These are phyloP conservation scores for Panellus pusillus DNA, from an alignment of 768 basidiomycete genomes.

Conservation along the genomic window DNA sequence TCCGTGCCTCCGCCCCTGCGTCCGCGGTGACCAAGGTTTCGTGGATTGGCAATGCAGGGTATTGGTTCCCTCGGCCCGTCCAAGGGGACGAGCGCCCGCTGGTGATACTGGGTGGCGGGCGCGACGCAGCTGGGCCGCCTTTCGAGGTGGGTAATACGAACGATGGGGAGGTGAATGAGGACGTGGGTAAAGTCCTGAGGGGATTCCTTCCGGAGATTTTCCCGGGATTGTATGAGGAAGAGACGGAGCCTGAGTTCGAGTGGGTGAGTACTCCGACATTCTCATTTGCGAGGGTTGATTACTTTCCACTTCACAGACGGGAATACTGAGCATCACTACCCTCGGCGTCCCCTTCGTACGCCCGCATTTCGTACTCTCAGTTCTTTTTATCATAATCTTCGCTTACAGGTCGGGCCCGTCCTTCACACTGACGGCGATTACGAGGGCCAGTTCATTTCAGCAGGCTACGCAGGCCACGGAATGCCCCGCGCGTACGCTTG, in stretches of 20 bases:
- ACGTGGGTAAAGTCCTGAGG: conserved; percentile 50
- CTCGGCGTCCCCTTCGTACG: conserved; percentile 66
- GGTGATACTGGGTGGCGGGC: conserved; percentile 74
- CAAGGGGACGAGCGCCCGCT: conserved; percentile 39
- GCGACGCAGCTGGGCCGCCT: conserved; percentile 41
- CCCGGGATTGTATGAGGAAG: conserved; percentile 49
- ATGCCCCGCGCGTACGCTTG: conserved; percentile 58
- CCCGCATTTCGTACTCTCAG: neutral
- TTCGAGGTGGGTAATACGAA: conserved; percentile 57
- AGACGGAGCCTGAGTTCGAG: conserved; percentile 66
- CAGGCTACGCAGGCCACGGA: no score
- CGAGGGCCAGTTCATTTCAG: no score
- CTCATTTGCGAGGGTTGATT: neutral
- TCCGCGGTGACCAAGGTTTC: conserved; percentile 41
- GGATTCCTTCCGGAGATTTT: conserved; percentile 61
- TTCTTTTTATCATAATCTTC: no score
- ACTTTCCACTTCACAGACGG: conserved; percentile 52
- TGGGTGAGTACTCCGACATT: conserved; percentile 57
- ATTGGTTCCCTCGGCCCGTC: conserved; percentile 76
- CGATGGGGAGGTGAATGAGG: conserved; percentile 52
- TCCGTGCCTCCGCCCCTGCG: conserved; percentile 37
- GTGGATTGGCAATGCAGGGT: conserved; percentile 56
- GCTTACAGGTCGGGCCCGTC: conserved; percentile 58
- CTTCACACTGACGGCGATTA: no score
- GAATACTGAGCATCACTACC: conserved; percentile 78